These are phyloP conservation scores for Coelastrella sp. DNA, from an alignment of 139 green algal genomes.

Conservation along the genomic window DNA sequence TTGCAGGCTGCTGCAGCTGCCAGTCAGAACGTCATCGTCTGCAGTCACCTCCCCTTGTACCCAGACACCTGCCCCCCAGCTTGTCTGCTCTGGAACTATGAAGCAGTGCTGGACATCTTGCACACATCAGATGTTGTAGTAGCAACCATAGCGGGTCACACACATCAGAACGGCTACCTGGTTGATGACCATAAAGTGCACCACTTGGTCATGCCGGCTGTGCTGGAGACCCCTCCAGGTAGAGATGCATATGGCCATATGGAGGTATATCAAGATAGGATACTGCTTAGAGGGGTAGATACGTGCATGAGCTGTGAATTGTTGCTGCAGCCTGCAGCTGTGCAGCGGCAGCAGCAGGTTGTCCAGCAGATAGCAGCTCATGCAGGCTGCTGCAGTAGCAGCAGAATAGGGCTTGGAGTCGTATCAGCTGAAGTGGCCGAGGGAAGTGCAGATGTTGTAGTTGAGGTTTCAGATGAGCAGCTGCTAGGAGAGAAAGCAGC, in stretches of 20 bases:
- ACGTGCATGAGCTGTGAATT: constrained; percentile 53
- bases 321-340: constrained; percentile 24
- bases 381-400: not conserved
- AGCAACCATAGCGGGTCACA: constrained; percentile 74
- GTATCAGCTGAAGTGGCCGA: not conserved
- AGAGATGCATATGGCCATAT: constrained; percentile 69
- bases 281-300: constrained; percentile 67
- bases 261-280: constrained; percentile 53
- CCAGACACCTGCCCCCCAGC: constrained; percentile 60
- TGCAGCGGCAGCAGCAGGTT: constrained; percentile 25
- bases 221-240: constrained; percentile 77
- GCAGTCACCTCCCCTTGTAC: constrained; percentile 59
- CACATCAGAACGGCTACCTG: constrained; percentile 74
- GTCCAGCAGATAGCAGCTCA: not conserved
- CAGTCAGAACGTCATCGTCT: constrained; percentile 64
- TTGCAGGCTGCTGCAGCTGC: constrained; percentile 23
- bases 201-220: constrained; percentile 71
- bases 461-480: not conserved
- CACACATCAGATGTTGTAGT: constrained; percentile 51
- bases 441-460: not conserved
- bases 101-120: constrained; percentile 60
- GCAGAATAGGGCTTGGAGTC: not conserved
- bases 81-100: constrained; percentile 84
- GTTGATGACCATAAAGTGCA: constrained; percentile 64
- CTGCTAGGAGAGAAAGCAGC: not conserved